Percentiles rank a stretch among this genome's conserved stretches.
phyloP scores from a whole-genome alignment of 2,329 filamentous ascomycete species.

The Cladosporium sp. region DNA sequence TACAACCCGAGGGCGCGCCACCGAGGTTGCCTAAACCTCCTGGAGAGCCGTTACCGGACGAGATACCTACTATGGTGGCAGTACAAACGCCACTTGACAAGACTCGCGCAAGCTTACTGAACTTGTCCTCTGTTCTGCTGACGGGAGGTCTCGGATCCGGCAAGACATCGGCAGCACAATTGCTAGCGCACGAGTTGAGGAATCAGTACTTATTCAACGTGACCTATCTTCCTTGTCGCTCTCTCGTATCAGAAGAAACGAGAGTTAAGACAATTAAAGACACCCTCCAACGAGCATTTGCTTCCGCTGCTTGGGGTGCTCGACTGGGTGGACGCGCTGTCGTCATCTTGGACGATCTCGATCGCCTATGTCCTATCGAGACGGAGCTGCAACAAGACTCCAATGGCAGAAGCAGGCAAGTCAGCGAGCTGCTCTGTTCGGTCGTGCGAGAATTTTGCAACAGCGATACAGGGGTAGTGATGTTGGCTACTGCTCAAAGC shows the following conservation, averaged over 20 bases:
- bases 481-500: conserved; percentile 85
- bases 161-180: conserved; percentile 76
- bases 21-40: conserved; percentile 50
- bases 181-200: conserved; percentile 69
- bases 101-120: conserved; percentile 70
- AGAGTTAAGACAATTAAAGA: conserved; percentile 88
- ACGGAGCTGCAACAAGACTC: conserved; percentile 93
- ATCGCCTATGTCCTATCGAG: conserved; percentile 87
- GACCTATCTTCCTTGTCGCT: conserved; percentile 80
- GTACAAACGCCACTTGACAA: conserved; percentile 74
- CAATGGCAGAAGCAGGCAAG: conserved; percentile 85
- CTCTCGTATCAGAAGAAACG: conserved; percentile 85
- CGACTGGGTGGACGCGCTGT: conserved; percentile 77
- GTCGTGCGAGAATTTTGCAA: conserved; percentile 81
- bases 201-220: conserved; percentile 73
- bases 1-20: conserved; percentile 71
- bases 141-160: conserved; percentile 87
- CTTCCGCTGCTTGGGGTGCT: conserved; percentile 86
- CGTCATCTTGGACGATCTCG: conserved; percentile 87
- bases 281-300: conserved; percentile 76
- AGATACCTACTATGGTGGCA: conserved; percentile 67
- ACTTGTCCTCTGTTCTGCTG: conserved; percentile 83
- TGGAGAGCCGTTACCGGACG: conserved; percentile 51
- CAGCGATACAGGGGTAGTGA: conserved; percentile 72
- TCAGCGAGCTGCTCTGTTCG: conserved; percentile 82